Evolutionary conservation across 352 stramenopile species (phyloP).

Genomic region (Peronospora belbahrii): DNA sequence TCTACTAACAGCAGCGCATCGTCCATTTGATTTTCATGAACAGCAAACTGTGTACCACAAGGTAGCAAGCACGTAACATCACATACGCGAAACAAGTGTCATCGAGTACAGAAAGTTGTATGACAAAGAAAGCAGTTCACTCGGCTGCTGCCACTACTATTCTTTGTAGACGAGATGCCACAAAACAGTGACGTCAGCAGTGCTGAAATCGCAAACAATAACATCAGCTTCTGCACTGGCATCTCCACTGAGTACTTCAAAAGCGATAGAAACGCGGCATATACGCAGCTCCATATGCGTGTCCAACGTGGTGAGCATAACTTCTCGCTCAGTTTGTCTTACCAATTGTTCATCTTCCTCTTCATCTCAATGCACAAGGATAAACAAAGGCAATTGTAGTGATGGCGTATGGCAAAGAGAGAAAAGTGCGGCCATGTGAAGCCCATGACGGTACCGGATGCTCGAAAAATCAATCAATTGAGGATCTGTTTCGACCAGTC

Average conservation of each 20-base stretch:
- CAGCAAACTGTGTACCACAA: too few species aligned
- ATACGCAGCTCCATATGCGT: conserved; percentile 51
- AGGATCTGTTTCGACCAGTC: conserved; percentile 50
- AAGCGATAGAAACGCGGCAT: conserved; percentile 49
- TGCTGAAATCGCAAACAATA: conserved; percentile 48
- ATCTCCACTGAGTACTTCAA: conserved; percentile 19
- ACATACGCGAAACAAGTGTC: too few species aligned
- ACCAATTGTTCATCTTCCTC: conserved; percentile 46
- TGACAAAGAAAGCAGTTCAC: too few species aligned
- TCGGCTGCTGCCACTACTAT: too few species aligned
- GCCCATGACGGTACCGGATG: conserved; percentile 48
- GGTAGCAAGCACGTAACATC: too few species aligned
- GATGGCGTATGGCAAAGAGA: too few species aligned
- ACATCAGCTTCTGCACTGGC: conserved; percentile 38
- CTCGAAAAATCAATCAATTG: conserved; percentile 46
- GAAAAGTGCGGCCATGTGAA: conserved; percentile 47
- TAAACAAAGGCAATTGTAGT: too few species aligned
- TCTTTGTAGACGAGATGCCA: too few species aligned
- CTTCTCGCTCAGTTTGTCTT: conserved; percentile 45
- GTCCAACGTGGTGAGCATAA: conserved; percentile 44
- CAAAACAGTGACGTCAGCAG: conserved; percentile 37
- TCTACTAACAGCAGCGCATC: conserved; percentile 82
- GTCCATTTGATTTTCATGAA: too few species aligned
- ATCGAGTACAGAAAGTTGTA: too few species aligned
- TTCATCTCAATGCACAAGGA: conserved; percentile 22